These are phyloP conservation scores for Xylaria longipes DNA, from an alignment of 495 filamentous ascomycete species.

Conservation along the genomic window DNA sequence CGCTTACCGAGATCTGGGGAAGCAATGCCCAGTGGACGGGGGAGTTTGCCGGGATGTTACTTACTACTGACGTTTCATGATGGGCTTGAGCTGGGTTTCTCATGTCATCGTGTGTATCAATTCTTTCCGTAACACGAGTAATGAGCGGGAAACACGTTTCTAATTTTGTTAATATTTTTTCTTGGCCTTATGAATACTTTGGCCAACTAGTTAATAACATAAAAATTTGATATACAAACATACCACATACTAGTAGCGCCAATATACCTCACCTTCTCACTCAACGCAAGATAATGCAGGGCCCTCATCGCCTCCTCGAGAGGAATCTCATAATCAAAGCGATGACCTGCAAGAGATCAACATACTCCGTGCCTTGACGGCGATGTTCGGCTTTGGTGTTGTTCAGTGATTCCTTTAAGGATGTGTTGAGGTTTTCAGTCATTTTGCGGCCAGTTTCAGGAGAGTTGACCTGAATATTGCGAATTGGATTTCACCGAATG, in stretches of 20 bases:
- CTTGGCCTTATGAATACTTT: not conserved
- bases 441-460: not conserved
- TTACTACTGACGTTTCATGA: conserved; percentile 36
- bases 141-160: not conserved
- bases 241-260: conserved; percentile 71
- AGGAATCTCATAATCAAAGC: conserved; percentile 62
- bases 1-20: conserved; percentile 50
- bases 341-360: conserved; percentile 81
- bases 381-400: conserved; percentile 56
- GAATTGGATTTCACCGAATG: not conserved
- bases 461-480: not conserved
- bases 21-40: conserved; percentile 34
- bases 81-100: not conserved
- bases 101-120: not conserved
- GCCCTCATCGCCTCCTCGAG: conserved; percentile 77
- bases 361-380: conserved; percentile 68
- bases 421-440: conserved; percentile 29
- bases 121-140: too few relatives aligned
- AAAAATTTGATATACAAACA: too few relatives aligned
- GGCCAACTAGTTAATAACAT: not conserved
- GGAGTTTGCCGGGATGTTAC: conserved; percentile 34
- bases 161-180: not conserved
- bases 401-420: conserved; percentile 44
- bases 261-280: conserved; percentile 72
- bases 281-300: conserved; percentile 68